phyloP scores from a whole-genome alignment of 2,329 filamentous ascomycete genomes.

The Aspergillus ruber region DNA sequence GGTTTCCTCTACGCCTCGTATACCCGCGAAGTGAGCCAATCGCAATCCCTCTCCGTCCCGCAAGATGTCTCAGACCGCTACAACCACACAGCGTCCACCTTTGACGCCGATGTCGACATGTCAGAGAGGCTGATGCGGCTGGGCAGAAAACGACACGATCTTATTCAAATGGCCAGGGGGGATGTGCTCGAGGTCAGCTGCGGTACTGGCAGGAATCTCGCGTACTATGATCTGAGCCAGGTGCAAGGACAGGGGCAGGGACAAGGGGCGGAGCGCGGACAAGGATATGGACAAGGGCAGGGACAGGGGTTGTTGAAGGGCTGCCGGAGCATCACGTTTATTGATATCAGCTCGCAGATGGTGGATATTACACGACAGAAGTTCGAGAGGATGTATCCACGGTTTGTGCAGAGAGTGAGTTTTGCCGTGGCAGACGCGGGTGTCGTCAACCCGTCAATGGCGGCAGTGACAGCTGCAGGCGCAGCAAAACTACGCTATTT shows the following conservation, averaged over 20 bases:
- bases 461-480: background rate
- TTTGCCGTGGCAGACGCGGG: slow-evolving; percentile 34
- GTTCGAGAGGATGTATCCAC: slow-evolving; percentile 32
- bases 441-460: slow-evolving; percentile 15
- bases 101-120: slow-evolving; percentile 41
- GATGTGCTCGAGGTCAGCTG: slow-evolving; percentile 46
- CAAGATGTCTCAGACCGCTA: slow-evolving; percentile 43
- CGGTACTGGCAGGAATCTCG: slow-evolving; percentile 45
- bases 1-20: slow-evolving; percentile 41
- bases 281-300: slow-evolving; percentile 20
- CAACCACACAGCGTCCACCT: slow-evolving; percentile 36
- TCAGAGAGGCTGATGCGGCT: slow-evolving; percentile 40
- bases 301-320: slow-evolving; percentile 25
- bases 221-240: slow-evolving; percentile 37
- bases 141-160: slow-evolving; percentile 33
- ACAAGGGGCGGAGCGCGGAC: slow-evolving; percentile 4
- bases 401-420: slow-evolving; percentile 11
- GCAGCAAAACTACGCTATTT: slow-evolving; percentile 20
- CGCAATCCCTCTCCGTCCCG: slow-evolving; percentile 27
- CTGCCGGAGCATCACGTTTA: slow-evolving; percentile 39
- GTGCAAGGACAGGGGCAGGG: slow-evolving; percentile 18
- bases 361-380: slow-evolving; percentile 40
- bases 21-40: slow-evolving; percentile 26
- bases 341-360: slow-evolving; percentile 46
- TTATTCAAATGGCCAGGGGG: slow-evolving; percentile 38